phyloP scores from a whole-genome alignment of 2,329 filamentous ascomycete genomes.

The Alternaria gaisen region DNA sequence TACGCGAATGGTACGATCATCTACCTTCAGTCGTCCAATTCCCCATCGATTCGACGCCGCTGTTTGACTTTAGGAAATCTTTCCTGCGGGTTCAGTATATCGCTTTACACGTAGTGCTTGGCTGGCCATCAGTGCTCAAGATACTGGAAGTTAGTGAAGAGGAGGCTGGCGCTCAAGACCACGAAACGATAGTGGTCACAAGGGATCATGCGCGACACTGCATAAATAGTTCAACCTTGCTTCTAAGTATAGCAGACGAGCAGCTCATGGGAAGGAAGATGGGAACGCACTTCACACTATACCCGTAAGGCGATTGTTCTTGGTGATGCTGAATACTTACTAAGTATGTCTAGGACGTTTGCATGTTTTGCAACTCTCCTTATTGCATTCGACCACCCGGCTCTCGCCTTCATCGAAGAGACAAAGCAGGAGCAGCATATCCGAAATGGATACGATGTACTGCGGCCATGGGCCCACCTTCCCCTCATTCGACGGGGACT shows the following conservation, averaged over 20 bases:
- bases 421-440: conserved; percentile 34
- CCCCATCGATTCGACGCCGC: conserved; percentile 34
- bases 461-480: conserved; percentile 34
- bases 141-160: conserved; percentile 31
- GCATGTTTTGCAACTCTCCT: conserved; percentile 32
- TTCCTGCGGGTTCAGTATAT: conserved; percentile 41
- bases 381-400: conserved; percentile 28
- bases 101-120: conserved; percentile 40
- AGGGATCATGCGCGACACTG: conserved; percentile 27
- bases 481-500: conserved; percentile 30
- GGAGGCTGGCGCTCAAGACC: conserved; percentile 19
- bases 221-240: conserved; percentile 23
- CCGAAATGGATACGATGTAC: conserved; percentile 32
- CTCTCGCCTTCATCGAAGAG: conserved; percentile 32
- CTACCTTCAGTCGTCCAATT: conserved; percentile 34
- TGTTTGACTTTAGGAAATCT: conserved; percentile 38
- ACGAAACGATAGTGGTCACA: conserved; percentile 24
- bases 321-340: no score
- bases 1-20: conserved; percentile 40
- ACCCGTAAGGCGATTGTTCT: no score
- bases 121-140: conserved; percentile 38
- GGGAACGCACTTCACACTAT: conserved; percentile 36
- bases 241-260: conserved; percentile 34
- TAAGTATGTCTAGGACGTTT: no score
- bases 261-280: conserved; percentile 35